Conservation (phyloP, 2,329 filamentous ascomycete species). For the Cryphonectria carpinicola region DNA sequence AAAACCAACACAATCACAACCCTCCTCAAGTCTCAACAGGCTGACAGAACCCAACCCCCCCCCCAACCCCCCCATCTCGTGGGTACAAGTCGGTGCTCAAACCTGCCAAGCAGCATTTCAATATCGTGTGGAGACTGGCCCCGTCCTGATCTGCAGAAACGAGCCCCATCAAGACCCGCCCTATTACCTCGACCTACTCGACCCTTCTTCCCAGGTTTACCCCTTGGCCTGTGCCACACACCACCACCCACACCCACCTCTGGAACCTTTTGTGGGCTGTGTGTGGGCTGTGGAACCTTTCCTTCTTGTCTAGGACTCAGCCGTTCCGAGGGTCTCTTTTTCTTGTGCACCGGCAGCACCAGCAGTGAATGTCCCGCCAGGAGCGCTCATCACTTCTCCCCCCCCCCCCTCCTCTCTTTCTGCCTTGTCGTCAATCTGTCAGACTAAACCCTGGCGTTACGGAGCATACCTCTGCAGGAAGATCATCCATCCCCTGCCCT, state of each 20-base stretch:
- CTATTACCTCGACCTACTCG: background rate
- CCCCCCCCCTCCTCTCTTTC: background rate
- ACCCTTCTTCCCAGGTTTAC: slow-evolving; percentile 9
- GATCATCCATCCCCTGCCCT: slow-evolving; percentile 6
- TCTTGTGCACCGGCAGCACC: background rate
- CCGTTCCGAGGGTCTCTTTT: background rate
- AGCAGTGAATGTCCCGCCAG: background rate
- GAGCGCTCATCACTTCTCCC: slow-evolving; percentile 7
- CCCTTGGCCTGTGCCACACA: slow-evolving; percentile 23
- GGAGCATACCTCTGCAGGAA: background rate
- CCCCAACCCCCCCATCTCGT: background rate
- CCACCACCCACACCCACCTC: slow-evolving; percentile 4
- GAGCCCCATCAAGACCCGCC: background rate
- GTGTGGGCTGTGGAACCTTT: background rate
- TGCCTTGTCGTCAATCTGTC: slow-evolving; percentile 9
- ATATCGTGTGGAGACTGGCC: slow-evolving; percentile 3
- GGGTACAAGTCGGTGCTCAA: slow-evolving; percentile 2
- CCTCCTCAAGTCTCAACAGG: background rate
- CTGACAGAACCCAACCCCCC: too few relatives aligned
- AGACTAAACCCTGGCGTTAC: background rate
- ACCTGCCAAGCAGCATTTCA: slow-evolving; percentile 8
- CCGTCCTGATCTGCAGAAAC: slow-evolving; percentile 16
- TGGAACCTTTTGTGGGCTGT: slow-evolving; percentile 6
- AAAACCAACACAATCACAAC: background rate
- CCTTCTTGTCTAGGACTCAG: background rate